Conservation (phyloP, 2,329 filamentous ascomycete genomes). For the Aspergillus latus region DNA sequence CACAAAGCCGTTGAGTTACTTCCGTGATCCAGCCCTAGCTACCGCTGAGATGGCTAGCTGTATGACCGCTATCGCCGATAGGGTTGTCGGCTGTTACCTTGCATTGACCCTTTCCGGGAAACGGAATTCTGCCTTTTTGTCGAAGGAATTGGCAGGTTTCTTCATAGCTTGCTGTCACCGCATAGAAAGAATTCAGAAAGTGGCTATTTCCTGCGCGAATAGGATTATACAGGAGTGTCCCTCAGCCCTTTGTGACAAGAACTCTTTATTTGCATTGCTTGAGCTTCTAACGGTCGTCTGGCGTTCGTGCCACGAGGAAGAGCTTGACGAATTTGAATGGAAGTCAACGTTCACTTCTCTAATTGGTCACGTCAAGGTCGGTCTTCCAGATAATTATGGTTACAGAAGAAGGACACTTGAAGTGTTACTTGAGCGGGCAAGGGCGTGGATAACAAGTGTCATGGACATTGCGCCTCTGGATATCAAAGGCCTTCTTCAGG, state of each 20-base stretch:
- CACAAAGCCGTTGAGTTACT: constrained; percentile 85
- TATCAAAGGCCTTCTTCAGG: constrained; percentile 83
- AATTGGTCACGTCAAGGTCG: constrained; percentile 75
- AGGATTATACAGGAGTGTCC: constrained; percentile 81
- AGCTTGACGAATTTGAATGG: constrained; percentile 91
- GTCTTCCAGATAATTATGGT: constrained; percentile 89
- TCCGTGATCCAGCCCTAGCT: constrained; percentile 82
- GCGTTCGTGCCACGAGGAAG: constrained; percentile 88
- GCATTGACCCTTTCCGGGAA: constrained; percentile 69
- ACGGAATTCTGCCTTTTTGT: constrained; percentile 64
- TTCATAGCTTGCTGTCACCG: constrained; percentile 91
- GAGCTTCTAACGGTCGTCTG: constrained; percentile 94
- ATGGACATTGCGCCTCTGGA: constrained; percentile 86
- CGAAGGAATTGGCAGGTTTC: constrained; percentile 71
- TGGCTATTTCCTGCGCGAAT: constrained; percentile 79
- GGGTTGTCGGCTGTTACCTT: constrained; percentile 77
- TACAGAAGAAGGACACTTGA: constrained; percentile 79
- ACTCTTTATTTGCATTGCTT: constrained; percentile 86
- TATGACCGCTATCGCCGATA: constrained; percentile 63
- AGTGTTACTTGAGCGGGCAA: constrained; percentile 72
- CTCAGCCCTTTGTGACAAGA: constrained; percentile 84
- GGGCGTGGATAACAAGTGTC: constrained; percentile 74
- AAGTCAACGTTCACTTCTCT: constrained; percentile 75
- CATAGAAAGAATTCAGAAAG: constrained; percentile 85
- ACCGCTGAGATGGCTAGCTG: constrained; percentile 61